Evolutionary conservation across 1,139 yeast genomes (phyloP), one percentile per base, ranked within the genome.

Genomic region (Yamadazyma aaseri): DNA sequence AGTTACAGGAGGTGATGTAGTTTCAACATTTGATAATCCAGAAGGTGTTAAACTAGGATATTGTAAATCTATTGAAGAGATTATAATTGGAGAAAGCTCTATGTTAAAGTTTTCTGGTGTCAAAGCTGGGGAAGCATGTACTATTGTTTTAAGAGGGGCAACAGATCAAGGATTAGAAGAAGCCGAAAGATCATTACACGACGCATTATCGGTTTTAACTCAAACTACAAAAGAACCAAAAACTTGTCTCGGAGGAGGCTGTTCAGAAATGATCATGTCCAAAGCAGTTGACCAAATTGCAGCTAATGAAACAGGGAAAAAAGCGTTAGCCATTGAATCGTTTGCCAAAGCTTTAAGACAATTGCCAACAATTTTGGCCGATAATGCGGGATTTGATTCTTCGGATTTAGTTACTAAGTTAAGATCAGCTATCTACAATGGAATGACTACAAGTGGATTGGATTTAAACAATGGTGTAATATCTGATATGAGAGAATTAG

Each of bases 1-100:
- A 32, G 98, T 90, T 17, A 90, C 97, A 5, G 98, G 98, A 33
- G 98, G 96, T 52, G 98, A 92, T 66, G 97, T 94, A 37, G 96
- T 84, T 3, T 90, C 97, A 9, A 92, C 98, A 1, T 94, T 92
- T 60, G 98, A 94, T 56, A 75, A 81, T 47, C 96, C 98, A 16
- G 95, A 85, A 35, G 73, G 75, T 36, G 95, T 86, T 38, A 83
- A 78, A 56, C 68, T 90, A 36, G 99, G 98, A 34, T 76, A 80
- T 56, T 92, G 98, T 72, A 94, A 90, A 33, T 50, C 72, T 22
- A 87, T 94, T 50, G 97, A 92, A 63, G 98, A 92, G 62, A 68
- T 92, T 26, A 76, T 89, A 48, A 85, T 92, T 57, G 98, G 99
- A 37, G 98, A 92, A 57, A 87, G 82, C 53, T 76, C 85, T 21